A percentile compares a stretch with the other conserved stretches of the same genome.
Evolutionary conservation across 2,329 filamentous ascomycete genomes (phyloP).

Genomic region (Metarhizium robertsii): DNA sequence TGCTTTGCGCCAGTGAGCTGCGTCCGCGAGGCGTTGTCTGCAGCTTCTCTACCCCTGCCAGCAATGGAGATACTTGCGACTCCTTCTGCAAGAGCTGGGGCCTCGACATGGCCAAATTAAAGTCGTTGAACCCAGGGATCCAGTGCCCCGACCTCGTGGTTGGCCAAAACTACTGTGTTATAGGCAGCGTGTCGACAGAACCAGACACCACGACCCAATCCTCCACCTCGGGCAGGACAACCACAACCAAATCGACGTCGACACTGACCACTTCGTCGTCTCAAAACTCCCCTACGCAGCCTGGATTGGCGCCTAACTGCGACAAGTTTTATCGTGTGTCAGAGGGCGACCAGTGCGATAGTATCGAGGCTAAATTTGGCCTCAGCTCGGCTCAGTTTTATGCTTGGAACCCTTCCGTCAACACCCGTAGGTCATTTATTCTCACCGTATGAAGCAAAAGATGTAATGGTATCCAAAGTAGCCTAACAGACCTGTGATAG

Average conservation of each 20-base stretch:
- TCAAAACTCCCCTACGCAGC: neutral
- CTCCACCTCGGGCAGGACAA: neutral
- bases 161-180: conserved; percentile 12
- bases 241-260: neutral
- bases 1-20: no score
- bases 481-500: neutral
- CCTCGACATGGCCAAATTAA: no score
- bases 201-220: no score
- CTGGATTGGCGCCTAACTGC: conserved; percentile 1
- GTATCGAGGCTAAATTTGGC: conserved; percentile 1
- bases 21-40: no score
- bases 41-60: no score
- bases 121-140: no score
- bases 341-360: neutral
- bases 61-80: no score
- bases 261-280: neutral
- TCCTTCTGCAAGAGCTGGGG: no score
- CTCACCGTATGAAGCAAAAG: neutral
- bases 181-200: conserved; percentile 6
- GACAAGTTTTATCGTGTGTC: conserved; percentile 2
- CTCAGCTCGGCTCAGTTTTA: conserved; percentile 1
- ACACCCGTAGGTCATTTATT: neutral
- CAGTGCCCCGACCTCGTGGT: conserved; percentile 13
- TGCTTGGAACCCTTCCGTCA: conserved; percentile 5
- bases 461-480: neutral